Conservation (phyloP, 352 stramenopile species). For the Phytophthora sansomeana region DNA sequence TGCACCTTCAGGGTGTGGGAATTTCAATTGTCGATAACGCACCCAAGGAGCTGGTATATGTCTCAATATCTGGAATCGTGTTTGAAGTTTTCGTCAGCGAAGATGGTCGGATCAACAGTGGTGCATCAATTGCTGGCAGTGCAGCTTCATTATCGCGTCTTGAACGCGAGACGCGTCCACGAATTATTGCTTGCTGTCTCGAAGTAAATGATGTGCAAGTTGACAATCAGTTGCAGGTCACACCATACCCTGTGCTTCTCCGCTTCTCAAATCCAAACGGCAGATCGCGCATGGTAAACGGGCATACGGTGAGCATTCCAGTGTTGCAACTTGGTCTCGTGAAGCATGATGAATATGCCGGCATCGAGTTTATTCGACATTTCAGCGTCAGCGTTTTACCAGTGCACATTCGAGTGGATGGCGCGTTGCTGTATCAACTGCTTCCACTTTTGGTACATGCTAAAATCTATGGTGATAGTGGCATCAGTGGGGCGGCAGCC, state of each 20-base stretch:
- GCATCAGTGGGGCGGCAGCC: constrained; percentile 17
- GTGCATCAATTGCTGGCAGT: constrained; percentile 52
- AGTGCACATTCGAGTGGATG: constrained; percentile 84
- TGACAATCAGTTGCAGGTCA: constrained; percentile 87
- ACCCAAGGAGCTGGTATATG: constrained; percentile 84
- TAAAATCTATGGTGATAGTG: constrained; percentile 48
- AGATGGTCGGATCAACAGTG: constrained; percentile 45
- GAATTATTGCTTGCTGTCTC: constrained; percentile 71
- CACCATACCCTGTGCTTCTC: constrained; percentile 85
- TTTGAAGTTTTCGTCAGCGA: constrained; percentile 70
- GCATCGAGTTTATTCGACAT: constrained; percentile 89
- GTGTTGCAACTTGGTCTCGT: constrained; percentile 78
- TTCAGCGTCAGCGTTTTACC: constrained; percentile 78
- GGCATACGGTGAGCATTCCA: constrained; percentile 64
- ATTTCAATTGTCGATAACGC: constrained; percentile 78
- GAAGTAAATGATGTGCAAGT: constrained; percentile 87
- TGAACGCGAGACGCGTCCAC: constrained; percentile 60
- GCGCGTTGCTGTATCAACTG: constrained; percentile 80
- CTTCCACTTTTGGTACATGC: constrained; percentile 68
- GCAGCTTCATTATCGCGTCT: constrained; percentile 57
- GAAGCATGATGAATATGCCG: constrained; percentile 88
- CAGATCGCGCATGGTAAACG: constrained; percentile 56
- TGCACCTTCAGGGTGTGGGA: constrained; percentile 77
- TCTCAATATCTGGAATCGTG: constrained; percentile 70
- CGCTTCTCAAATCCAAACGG: constrained; percentile 78